Evolutionary conservation across 2,329 filamentous ascomycete species (phyloP).

Genomic region (Microsporum canis): DNA sequence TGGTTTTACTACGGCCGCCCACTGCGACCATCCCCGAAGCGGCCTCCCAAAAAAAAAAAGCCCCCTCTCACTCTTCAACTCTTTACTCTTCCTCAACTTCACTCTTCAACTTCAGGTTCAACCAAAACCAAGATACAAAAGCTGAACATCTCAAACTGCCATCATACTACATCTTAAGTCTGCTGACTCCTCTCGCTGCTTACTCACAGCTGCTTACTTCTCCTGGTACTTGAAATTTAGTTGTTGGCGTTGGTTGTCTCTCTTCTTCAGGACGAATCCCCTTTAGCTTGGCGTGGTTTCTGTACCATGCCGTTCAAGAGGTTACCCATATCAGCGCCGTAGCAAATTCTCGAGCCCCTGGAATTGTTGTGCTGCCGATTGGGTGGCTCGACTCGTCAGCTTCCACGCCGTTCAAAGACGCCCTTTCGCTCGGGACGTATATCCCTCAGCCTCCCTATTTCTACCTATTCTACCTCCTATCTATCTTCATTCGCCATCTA

Average conservation of each 20-base stretch:
- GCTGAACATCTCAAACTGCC: no score
- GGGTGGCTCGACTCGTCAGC: not conserved
- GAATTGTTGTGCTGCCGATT: not conserved
- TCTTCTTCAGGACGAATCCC: not conserved
- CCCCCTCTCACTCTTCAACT: conserved; percentile 13
- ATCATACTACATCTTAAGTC: no score
- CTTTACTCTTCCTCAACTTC: conserved; percentile 9
- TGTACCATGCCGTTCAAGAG: no score
- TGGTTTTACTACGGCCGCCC: not conserved
- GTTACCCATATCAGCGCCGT: no score
- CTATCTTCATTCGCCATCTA: not conserved
- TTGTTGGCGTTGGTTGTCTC: not conserved
- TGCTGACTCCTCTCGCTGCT: not conserved
- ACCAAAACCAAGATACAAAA: no score
- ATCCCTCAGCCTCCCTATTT: not conserved
- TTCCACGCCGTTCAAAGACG: not conserved
- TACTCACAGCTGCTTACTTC: not conserved
- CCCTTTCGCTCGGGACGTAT: not conserved
- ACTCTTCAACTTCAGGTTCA: not conserved
- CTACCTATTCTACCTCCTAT: not conserved
- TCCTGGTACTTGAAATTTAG: no score
- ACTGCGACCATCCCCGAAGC: not conserved
- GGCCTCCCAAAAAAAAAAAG: not conserved
- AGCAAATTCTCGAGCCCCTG: no score
- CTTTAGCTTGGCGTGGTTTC: no score